phyloP scores from a whole-genome alignment of 352 stramenopile genomes.

The Globisporangium canariense region DNA sequence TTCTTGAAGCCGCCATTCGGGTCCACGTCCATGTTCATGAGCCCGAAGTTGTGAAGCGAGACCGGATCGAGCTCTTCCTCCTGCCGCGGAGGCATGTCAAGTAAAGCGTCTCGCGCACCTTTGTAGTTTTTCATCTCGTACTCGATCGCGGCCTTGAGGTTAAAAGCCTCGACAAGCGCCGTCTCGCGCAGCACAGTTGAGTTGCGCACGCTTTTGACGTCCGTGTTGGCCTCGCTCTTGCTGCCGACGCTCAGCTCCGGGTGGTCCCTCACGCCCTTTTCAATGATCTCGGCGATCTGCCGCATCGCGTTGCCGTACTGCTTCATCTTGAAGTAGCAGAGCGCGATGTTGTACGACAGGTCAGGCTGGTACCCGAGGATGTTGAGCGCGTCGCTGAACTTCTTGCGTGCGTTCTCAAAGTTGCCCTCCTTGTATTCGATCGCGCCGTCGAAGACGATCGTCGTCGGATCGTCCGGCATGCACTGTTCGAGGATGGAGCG shows the following conservation, averaged over 20 bases:
- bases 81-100: slow-evolving; percentile 90
- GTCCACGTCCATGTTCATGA: slow-evolving; percentile 95
- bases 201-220: slow-evolving; percentile 91
- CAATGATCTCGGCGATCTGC: slow-evolving; percentile 93
- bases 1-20: slow-evolving; percentile 93
- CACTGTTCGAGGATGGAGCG: slow-evolving; percentile 91
- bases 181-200: slow-evolving; percentile 90
- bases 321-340: slow-evolving; percentile 93
- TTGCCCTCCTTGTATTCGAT: slow-evolving; percentile 88
- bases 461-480: slow-evolving; percentile 90
- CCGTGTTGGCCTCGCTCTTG: slow-evolving; percentile 87
- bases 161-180: slow-evolving; percentile 93
- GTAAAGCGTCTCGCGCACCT: slow-evolving; percentile 75
- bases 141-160: slow-evolving; percentile 95
- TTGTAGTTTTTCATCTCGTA: slow-evolving; percentile 94
- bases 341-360: slow-evolving; percentile 93
- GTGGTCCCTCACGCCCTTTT: slow-evolving; percentile 88
- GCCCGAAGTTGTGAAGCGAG: slow-evolving; percentile 85
- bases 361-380: slow-evolving; percentile 92
- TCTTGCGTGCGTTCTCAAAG: slow-evolving; percentile 85
- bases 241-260: slow-evolving; percentile 91
- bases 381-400: slow-evolving; percentile 92
- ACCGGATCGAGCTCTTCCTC: slow-evolving; percentile 94
- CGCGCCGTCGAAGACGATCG: slow-evolving; percentile 79
- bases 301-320: slow-evolving; percentile 91